Conservation (phyloP, 768 basidiomycete species). For the Lactarius pseudohatsudake region DNA sequence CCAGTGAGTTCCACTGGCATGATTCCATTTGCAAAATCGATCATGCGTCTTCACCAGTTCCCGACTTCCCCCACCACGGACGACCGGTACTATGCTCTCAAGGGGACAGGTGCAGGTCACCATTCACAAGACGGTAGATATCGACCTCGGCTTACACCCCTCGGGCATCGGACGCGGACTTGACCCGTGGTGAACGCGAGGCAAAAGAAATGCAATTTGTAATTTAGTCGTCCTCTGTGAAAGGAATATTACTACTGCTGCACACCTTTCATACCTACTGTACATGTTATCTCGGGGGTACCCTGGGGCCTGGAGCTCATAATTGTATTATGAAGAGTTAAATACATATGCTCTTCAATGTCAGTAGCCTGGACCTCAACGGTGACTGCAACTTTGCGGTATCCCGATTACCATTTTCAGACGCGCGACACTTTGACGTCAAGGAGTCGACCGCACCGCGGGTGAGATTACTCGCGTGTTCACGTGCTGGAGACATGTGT, state of each 20-base stretch:
- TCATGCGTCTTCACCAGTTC: neutral
- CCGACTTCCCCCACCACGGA: neutral
- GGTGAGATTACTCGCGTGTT: too few relatives aligned
- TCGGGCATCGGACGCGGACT: neutral
- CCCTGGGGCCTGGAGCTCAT: too few relatives aligned
- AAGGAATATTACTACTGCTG: neutral
- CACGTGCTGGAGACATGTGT: too few relatives aligned
- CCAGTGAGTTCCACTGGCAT: neutral
- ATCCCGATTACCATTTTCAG: too few relatives aligned
- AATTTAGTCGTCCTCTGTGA: neutral
- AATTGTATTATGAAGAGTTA: too few relatives aligned
- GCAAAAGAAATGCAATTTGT: constrained; percentile 13
- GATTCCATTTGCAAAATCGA: neutral
- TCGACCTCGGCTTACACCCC: neutral
- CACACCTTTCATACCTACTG: neutral
- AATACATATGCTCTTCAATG: too few relatives aligned
- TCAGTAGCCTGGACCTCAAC: too few relatives aligned
- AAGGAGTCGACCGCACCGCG: too few relatives aligned
- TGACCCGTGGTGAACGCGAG: constrained; percentile 13
- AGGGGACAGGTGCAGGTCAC: neutral
- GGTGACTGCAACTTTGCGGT: too few relatives aligned
- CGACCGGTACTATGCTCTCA: neutral
- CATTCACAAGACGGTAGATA: constrained; percentile 14
- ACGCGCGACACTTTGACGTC: too few relatives aligned
- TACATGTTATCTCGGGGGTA: too few relatives aligned